phyloP scores from a whole-genome alignment of 495 filamentous ascomycete genomes.

The Xylaria sp. region DNA sequence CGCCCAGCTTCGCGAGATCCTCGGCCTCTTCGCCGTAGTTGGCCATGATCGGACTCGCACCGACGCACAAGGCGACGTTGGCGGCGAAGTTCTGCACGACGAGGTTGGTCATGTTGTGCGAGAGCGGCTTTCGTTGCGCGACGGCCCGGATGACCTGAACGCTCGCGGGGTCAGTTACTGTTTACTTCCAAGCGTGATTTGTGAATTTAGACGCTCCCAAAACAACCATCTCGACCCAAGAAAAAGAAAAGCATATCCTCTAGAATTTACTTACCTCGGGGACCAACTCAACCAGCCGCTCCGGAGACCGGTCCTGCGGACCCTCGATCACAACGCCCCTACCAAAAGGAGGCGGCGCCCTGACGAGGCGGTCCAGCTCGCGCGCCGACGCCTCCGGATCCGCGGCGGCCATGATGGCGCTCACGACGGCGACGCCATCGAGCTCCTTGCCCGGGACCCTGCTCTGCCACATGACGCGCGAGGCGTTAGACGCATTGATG shows the following conservation, averaged over 20 bases:
- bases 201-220: too few relatives aligned
- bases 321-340: conserved; percentile 69
- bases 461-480: conserved; percentile 74
- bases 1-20: conserved; percentile 72
- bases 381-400: conserved; percentile 67
- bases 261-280: conserved; percentile 39
- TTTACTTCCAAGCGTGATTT: too few relatives aligned
- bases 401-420: conserved; percentile 79
- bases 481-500: conserved; percentile 79
- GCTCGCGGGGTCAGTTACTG: too few relatives aligned
- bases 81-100: conserved; percentile 93
- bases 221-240: too few relatives aligned
- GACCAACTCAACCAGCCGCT: conserved; percentile 57
- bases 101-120: conserved; percentile 96
- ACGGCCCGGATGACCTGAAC: conserved; percentile 62
- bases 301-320: conserved; percentile 60
- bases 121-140: conserved; percentile 69
- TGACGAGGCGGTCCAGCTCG: conserved; percentile 58
- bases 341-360: conserved; percentile 59
- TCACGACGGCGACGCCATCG: conserved; percentile 87
- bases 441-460: conserved; percentile 57
- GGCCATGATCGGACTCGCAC: conserved; percentile 93
- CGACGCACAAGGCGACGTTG: conserved; percentile 83
- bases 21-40: conserved; percentile 82
- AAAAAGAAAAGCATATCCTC: too few relatives aligned